phyloP scores from a whole-genome alignment of 2,329 filamentous ascomycete genomes.

The Colletotrichum limetticola region DNA sequence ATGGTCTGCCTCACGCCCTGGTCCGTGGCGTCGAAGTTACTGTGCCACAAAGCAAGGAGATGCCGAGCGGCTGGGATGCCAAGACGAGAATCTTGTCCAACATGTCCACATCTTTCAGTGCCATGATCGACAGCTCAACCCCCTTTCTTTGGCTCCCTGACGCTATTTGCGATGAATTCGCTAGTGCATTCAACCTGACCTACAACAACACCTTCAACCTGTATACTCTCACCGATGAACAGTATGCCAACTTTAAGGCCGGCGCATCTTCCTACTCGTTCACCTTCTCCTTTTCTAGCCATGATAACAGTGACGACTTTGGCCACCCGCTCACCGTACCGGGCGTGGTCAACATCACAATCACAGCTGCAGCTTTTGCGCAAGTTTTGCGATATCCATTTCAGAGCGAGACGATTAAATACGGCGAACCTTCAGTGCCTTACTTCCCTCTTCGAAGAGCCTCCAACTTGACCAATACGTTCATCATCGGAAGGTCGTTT shows the following conservation, averaged over 20 bases:
- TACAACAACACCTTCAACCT: conserved; percentile 73
- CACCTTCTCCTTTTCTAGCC: conserved; percentile 67
- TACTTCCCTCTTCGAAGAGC: conserved; percentile 75
- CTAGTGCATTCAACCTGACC: conserved; percentile 69
- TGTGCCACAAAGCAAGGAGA: conserved; percentile 43
- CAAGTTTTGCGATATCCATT: conserved; percentile 62
- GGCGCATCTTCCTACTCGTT: conserved; percentile 58
- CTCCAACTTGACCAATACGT: conserved; percentile 56
- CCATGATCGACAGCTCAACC: conserved; percentile 72
- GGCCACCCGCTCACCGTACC: conserved; percentile 58
- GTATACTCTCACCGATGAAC: conserved; percentile 71
- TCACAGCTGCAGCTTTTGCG: conserved; percentile 62
- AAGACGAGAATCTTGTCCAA: conserved; percentile 50
- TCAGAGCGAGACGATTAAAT: conserved; percentile 53
- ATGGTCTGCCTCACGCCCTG: conserved; percentile 67
- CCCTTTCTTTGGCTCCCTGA: conserved; percentile 73
- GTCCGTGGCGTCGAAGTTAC: conserved; percentile 66
- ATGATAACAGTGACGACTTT: conserved; percentile 64
- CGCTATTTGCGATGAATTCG: conserved; percentile 71
- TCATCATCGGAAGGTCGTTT: conserved; percentile 74
- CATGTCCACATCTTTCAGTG: conserved; percentile 60
- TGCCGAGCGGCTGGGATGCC: conserved; percentile 53
- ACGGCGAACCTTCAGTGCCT: conserved; percentile 56
- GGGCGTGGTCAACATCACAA: conserved; percentile 67
- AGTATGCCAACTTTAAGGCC: conserved; percentile 58